A percentile compares a stretch with the other conserved stretches of the same genome.
These are phyloP conservation scores for Aotearoamyces nothofagi DNA, from an alignment of 2,329 filamentous ascomycete species.

Conservation along the genomic window DNA sequence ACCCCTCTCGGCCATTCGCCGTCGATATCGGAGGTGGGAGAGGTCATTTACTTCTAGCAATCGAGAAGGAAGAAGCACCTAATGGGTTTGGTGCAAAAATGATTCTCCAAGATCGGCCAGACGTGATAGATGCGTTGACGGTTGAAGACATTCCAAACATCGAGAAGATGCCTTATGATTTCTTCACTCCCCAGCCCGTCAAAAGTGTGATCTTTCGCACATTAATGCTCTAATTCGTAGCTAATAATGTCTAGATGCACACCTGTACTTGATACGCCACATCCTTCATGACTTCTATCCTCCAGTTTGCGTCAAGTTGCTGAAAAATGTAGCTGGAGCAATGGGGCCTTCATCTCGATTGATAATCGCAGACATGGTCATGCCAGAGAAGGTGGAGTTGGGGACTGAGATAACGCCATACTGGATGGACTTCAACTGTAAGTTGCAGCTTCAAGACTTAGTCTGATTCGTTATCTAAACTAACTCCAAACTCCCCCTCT, in stretches of 20 bases:
- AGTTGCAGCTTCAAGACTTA: neutral
- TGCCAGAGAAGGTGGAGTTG: slow-evolving; percentile 10
- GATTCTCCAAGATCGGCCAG: slow-evolving; percentile 15
- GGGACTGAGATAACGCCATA: slow-evolving; percentile 15
- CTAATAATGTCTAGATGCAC: slow-evolving; percentile 10
- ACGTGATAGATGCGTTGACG: slow-evolving; percentile 11
- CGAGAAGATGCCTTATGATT: slow-evolving; percentile 16
- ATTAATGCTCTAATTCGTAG: neutral
- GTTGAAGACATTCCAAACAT: slow-evolving; percentile 12
- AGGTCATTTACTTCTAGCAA: slow-evolving; percentile 7
- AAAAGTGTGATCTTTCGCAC: slow-evolving; percentile 7
- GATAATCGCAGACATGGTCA: slow-evolving; percentile 14
- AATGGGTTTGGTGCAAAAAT: slow-evolving; percentile 9
- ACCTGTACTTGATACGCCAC: slow-evolving; percentile 15
- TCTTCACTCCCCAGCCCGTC: slow-evolving; percentile 15
- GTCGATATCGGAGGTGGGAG: slow-evolving; percentile 11
- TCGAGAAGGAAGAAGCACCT: slow-evolving; percentile 6
- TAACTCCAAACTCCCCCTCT: too few species aligned
- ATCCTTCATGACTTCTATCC: slow-evolving; percentile 15
- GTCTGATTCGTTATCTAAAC: neutral
- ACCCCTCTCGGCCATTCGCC: slow-evolving; percentile 4
- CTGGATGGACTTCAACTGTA: slow-evolving; percentile 15
- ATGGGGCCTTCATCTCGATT: slow-evolving; percentile 11
- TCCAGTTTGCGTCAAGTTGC: slow-evolving; percentile 11
- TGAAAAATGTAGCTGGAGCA: slow-evolving; percentile 12